phyloP scores from a whole-genome alignment of 208 protist genomes.

The Crithidia bombi region DNA sequence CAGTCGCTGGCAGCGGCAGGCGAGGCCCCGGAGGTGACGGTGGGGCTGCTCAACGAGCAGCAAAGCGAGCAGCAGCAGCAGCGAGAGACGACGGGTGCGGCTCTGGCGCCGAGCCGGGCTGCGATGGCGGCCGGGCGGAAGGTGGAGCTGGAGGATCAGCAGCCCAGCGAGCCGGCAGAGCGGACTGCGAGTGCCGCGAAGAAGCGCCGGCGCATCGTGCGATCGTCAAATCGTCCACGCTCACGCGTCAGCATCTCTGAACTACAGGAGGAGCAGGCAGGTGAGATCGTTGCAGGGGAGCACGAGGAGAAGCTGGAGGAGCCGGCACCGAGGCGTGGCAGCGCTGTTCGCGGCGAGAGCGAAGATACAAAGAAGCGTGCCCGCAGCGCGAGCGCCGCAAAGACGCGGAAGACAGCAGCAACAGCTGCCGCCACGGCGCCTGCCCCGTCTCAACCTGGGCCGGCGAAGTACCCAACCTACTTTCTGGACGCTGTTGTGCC shows the following conservation, averaged over 20 bases:
- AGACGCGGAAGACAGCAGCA: conserved; percentile 8
- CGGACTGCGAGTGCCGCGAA: background rate
- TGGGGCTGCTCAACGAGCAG: conserved; percentile 32
- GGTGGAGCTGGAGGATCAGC: conserved; percentile 20
- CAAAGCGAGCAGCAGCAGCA: conserved; percentile 12
- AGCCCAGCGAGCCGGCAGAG: background rate
- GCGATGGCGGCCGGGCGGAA: conserved; percentile 11
- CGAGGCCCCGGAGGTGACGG: conserved; percentile 40
- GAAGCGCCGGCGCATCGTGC: conserved; percentile 15
- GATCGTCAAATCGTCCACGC: conserved; percentile 8
- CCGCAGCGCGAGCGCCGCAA: background rate
- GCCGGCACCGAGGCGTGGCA: background rate
- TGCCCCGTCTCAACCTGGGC: background rate
- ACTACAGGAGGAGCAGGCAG: conserved; percentile 22
- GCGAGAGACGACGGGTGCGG: background rate
- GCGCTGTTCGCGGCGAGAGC: conserved; percentile 2
- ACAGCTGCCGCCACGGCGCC: background rate
- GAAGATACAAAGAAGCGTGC: background rate
- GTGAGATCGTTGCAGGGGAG: conserved; percentile 18
- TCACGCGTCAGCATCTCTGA: conserved; percentile 30
- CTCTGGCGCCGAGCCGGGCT: conserved; percentile 5
- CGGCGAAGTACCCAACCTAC: background rate
- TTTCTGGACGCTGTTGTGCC: conserved; percentile 5
- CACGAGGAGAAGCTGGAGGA: conserved; percentile 12
- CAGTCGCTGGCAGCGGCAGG: conserved; percentile 18